Conservation (phyloP, 2,329 filamentous ascomycete genomes). For the Macrophomina tecta region DNA sequence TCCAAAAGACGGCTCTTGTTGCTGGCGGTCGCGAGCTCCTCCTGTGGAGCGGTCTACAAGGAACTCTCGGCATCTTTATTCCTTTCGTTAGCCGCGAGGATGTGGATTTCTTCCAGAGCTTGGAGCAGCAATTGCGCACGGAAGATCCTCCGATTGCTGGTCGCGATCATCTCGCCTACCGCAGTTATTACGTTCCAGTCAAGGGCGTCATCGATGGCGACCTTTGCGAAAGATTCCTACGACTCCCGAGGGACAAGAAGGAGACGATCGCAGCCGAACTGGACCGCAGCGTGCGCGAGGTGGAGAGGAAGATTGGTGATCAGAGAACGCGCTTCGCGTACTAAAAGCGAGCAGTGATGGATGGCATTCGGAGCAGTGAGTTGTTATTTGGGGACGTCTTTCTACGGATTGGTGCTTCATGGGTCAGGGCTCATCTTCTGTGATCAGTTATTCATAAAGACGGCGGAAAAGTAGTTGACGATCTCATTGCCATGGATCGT, state of each 20-base stretch:
- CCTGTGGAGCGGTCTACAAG: conserved; percentile 92
- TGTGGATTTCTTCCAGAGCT: conserved; percentile 94
- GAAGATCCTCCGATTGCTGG: conserved; percentile 90
- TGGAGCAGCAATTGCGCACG: conserved; percentile 82
- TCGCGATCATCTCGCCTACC: conserved; percentile 92
- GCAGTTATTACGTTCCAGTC: conserved; percentile 93
- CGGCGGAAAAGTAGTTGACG: conserved; percentile 15
- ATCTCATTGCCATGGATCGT: not conserved
- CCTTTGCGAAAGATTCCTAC: conserved; percentile 87
- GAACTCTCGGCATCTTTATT: conserved; percentile 90
- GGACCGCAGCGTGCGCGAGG: conserved; percentile 87
- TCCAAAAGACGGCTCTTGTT: conserved; percentile 87
- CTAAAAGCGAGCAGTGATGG: conserved; percentile 11
- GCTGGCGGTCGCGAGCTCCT: conserved; percentile 90
- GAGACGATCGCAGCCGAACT: conserved; percentile 92
- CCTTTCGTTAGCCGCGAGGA: conserved; percentile 92
- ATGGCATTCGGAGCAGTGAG: not conserved
- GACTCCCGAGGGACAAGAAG: conserved; percentile 87
- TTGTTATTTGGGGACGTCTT: not conserved
- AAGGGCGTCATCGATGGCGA: conserved; percentile 98
- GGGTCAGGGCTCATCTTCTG: conserved; percentile 14
- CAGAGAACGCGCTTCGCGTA: conserved; percentile 36
- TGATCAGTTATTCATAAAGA: conserved; percentile 6
- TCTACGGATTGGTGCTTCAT: conserved; percentile 9
- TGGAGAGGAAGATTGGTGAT: conserved; percentile 84